Percentiles rank a stretch among this genome's conserved stretches.
These are phyloP conservation scores for Pseudopediastrum boryanum DNA, from an alignment of 139 green algal genomes.

Conservation along the genomic window DNA sequence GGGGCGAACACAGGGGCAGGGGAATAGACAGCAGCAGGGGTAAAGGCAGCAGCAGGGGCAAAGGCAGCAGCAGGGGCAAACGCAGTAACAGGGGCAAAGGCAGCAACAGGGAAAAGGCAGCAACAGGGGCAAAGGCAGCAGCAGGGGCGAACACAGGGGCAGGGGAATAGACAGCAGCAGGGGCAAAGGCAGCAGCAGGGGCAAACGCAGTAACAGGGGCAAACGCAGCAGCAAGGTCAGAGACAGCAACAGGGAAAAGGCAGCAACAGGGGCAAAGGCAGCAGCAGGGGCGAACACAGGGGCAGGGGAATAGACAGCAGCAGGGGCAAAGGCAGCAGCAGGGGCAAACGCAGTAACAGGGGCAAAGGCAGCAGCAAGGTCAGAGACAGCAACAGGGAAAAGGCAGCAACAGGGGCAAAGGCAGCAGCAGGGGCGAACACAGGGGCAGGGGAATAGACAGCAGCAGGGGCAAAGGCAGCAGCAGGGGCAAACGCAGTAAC, in stretches of 20 bases:
- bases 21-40: neutral
- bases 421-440: neutral
- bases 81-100: no score
- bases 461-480: neutral
- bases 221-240: neutral
- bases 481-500: neutral
- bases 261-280: neutral
- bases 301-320: neutral
- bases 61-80: slow-evolving; percentile 16
- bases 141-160: neutral
- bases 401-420: neutral
- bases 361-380: neutral
- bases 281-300: neutral
- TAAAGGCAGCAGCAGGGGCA: neutral
- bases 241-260: no score
- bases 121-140: neutral
- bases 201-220: neutral
- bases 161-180: neutral
- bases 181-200: neutral
- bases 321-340: neutral
- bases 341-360: neutral
- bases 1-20: slow-evolving; percentile 13
- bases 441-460: neutral
- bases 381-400: no score
- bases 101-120: neutral